Percentiles rank a stretch among this genome's conserved stretches.
Conservation (phyloP, 225 moss, liverwort and hornwort genomes). For the Marchantia polymorpha region DNA sequence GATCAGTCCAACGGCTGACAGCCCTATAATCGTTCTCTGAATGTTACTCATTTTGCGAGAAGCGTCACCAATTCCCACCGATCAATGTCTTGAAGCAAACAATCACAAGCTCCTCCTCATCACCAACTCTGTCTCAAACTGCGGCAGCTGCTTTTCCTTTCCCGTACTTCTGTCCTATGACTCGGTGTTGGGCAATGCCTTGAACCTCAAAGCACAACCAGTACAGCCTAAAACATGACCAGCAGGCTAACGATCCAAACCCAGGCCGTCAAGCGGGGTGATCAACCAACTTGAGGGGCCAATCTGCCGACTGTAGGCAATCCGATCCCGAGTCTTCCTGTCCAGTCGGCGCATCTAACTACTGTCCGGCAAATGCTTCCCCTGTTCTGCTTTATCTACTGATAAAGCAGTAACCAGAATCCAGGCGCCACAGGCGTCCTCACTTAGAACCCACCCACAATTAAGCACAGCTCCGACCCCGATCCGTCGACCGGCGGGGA, state of each 20-base stretch:
- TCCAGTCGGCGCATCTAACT: not conserved
- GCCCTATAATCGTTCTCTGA: conserved; percentile 21
- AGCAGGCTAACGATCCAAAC: not conserved
- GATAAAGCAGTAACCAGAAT: not conserved
- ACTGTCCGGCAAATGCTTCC: not conserved
- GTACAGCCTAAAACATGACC: not conserved
- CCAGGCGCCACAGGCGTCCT: not conserved
- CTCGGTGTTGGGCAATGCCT: not conserved
- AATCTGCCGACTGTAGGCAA: not conserved
- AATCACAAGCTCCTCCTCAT: not conserved
- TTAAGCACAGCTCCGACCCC: not conserved
- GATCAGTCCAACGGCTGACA: conserved; percentile 32
- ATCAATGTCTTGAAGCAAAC: not conserved
- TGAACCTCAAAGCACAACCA: too few species aligned
- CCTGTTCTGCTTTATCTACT: not conserved
- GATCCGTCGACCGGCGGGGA: not conserved
- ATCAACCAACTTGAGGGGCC: not conserved
- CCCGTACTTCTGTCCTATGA: not conserved
- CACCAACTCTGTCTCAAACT: not conserved
- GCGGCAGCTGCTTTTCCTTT: too few species aligned
- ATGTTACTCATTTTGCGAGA: conserved; percentile 14
- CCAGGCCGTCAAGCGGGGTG: too few species aligned
- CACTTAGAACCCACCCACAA: not conserved
- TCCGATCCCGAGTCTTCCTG: not conserved
- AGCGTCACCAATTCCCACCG: not conserved